Evolutionary conservation across 148 eudicot genomes (phyloP), one percentile per base, ranked within the genome.

Genomic region (Persicaria maculosa): DNA sequence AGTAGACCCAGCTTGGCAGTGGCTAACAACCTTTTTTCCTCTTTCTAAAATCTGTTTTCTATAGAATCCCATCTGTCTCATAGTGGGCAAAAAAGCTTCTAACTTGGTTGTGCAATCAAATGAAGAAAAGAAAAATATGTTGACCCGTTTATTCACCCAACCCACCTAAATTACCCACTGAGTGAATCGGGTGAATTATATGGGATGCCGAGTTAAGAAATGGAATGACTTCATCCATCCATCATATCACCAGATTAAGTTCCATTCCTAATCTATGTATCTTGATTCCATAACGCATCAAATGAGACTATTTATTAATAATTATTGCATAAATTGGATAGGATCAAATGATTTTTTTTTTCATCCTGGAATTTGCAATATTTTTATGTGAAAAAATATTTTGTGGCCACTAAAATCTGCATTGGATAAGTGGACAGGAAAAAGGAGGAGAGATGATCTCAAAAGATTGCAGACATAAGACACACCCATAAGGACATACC

Each of bases 361-460:
- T 22, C 25, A 10, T 8, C 9, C 69, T 64, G 64, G 2, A 64
- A 64, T 31, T 62, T 62, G 9, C 3, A 43, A 62, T 16, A 62
- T 36, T 65, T 12, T 57, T 65, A 0, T 12, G 70, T 36, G 19
- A 47, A 65, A 65, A 40, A 20, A 5, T 65, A 1, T 17, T 40
- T 48, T 72, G 77, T 74, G 50, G 25, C 20, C 48, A 72, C 62
- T 4, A 9, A 50, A 15, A 53, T 43, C 54, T 76, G 31, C n/a
- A 44, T 31, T 76, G 73, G 80, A 78, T 72, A 77, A 72, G 79
- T 72, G 64, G 79, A 72, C 50, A 71, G 71, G 52, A 75, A 15
- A 75, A 75, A 75, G 78, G 47, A 67, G 74, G 69, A 62, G 22
- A 10, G 68, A 16, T 62, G 44, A 31, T 19, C 68, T 62, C 17